Percentiles rank a stretch among this genome's conserved stretches.
These are phyloP conservation scores for Scopulariopsis brevicaulis DNA, from an alignment of 2,329 filamentous ascomycete genomes.

Conservation along the genomic window DNA sequence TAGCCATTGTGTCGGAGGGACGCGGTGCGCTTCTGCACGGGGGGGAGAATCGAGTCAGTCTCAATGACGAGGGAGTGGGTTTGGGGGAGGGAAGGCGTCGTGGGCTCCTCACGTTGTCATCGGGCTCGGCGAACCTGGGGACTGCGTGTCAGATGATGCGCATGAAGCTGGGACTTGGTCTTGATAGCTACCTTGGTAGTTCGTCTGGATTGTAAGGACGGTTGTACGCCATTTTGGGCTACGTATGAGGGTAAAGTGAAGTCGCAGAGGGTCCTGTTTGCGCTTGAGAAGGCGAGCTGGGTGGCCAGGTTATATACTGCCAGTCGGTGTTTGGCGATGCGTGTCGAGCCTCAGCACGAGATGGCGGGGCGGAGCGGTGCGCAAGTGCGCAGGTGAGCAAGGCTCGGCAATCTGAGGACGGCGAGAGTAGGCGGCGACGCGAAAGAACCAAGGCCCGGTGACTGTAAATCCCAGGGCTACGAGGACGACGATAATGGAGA, in stretches of 20 bases:
- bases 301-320: neutral
- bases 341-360: neutral
- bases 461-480: neutral
- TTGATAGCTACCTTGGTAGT: constrained; percentile 65
- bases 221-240: constrained; percentile 76
- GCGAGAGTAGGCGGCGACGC: neutral
- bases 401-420: neutral
- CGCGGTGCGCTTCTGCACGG: constrained; percentile 14
- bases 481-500: neutral
- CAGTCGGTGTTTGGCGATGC: neutral
- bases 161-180: neutral
- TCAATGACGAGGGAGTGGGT: neutral
- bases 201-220: constrained; percentile 87
- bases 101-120: constrained; percentile 23
- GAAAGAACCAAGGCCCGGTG: neutral
- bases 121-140: constrained; percentile 37
- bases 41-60: neutral
- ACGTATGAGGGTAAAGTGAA: neutral
- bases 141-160: neutral
- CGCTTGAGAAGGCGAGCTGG: neutral
- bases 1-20: constrained; percentile 12
- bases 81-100: neutral
- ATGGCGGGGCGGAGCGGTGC: neutral
- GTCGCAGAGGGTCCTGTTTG: neutral
- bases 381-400: neutral